Evolutionary conservation across 2,329 filamentous ascomycete species (phyloP).

Genomic region (Colletotrichum sp.): DNA sequence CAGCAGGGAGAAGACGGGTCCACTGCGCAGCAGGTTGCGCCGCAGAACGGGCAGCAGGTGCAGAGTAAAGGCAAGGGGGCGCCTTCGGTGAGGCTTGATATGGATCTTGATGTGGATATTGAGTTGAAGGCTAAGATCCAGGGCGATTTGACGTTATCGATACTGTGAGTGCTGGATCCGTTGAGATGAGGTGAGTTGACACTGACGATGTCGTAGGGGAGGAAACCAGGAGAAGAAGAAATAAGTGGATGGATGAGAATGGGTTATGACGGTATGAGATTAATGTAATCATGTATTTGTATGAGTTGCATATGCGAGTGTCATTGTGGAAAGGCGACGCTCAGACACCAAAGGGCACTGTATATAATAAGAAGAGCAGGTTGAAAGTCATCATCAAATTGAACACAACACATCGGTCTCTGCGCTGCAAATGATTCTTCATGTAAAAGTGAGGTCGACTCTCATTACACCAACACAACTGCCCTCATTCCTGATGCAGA

Average conservation of each 20-base stretch:
- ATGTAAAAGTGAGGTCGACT: neutral
- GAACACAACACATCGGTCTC: neutral
- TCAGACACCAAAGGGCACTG: neutral
- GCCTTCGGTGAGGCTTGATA: constrained; percentile 12
- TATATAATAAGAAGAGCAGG: neutral
- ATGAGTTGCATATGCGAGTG: neutral
- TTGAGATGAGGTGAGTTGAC: neutral
- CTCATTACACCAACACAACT: neutral
- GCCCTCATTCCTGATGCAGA: neutral
- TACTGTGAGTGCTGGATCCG: neutral
- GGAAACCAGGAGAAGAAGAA: neutral
- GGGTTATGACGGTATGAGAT: neutral
- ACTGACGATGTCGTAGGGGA: neutral
- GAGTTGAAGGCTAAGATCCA: constrained; percentile 20
- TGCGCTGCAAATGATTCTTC: neutral
- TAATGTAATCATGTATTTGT: neutral
- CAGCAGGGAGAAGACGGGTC: neutral
- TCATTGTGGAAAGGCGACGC: neutral
- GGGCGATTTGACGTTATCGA: constrained; percentile 4
- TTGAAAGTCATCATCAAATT: neutral
- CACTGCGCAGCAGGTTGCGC: neutral
- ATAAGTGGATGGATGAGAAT: neutral
- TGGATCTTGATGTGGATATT: constrained; percentile 18
- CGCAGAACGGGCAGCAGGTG: neutral
- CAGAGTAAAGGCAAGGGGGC: neutral